Evolutionary conservation across 345 rosid species (phyloP), one percentile per base, ranked within the genome.

Genomic region (Syzygium aromaticum): DNA sequence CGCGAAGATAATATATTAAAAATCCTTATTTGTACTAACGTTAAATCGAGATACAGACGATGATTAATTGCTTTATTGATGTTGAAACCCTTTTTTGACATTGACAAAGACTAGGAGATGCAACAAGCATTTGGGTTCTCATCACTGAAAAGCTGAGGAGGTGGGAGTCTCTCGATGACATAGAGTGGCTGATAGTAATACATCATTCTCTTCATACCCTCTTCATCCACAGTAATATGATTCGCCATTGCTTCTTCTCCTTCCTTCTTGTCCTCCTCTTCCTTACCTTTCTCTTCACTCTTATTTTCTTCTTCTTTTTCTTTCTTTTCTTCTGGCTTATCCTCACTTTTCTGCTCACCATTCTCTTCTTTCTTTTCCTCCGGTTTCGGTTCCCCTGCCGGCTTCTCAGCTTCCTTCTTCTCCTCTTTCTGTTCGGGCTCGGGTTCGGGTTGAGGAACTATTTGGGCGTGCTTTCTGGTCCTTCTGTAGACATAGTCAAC

Each of bases 111-210:
- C 93, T 89, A 98, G 67, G 95, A 92, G 87, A 98, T 94, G 91
- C 92, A 92, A 85, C 99, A 98, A 11, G 99, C 99, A 85, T 98
- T 95, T 27, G 99, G 99, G 88, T 98, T 98, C 91, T 98, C 99
- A 80, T 98, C 99, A 57, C 99, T 98, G 89, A 96, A 98, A 84
- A 96, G 94, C 91, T 95, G 99, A 84, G 99, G 97, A 22, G 99
- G 94, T 86, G 89, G 89, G 38, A 96, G 98, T 88, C 91, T 90
- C 87, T 98, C 98, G 8, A 95, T 91, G 86, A 94, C 91, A 84
- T 98, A 95, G 77, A 90, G 87, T 19, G 97, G 98, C 86, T 95
- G 95, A 85, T 93, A 91, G 77, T 92, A 89, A 63, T 94, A 92
- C 91, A 38, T 84, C 97, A 95, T 92, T 52, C 92, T 92, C 91